phyloP scores from a whole-genome alignment of 495 filamentous ascomycete genomes.

The Aspergillus baeticus region DNA sequence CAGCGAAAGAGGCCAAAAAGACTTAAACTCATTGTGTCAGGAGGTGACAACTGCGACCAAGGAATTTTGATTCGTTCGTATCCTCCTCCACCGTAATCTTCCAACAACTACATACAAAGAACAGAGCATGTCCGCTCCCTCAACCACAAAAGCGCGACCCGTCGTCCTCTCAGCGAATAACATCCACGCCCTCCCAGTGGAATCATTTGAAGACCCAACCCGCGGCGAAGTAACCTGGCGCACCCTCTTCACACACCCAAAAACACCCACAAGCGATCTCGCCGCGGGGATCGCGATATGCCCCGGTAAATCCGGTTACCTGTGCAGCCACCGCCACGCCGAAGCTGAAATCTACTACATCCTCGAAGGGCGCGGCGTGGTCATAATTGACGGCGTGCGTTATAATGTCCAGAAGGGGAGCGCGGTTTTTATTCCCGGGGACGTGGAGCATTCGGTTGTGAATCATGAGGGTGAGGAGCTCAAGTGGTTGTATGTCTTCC shows the following conservation, averaged over 20 bases:
- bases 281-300: slow-evolving; percentile 33
- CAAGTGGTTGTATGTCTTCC: slow-evolving; percentile 41
- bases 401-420: slow-evolving; percentile 21
- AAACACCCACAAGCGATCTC: slow-evolving; percentile 27
- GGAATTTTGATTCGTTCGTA: no score
- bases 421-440: slow-evolving; percentile 33
- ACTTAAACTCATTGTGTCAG: no score
- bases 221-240: slow-evolving; percentile 32
- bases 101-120: no score
- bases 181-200: background rate
- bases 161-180: background rate
- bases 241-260: slow-evolving; percentile 31
- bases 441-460: slow-evolving; percentile 36
- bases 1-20: no score
- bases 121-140: background rate
- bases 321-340: slow-evolving; percentile 31
- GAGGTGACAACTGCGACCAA: no score
- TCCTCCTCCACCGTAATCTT: no score
- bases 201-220: slow-evolving; percentile 20
- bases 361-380: slow-evolving; percentile 26
- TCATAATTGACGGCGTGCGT: slow-evolving; percentile 28
- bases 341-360: slow-evolving; percentile 43
- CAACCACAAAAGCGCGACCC: background rate
- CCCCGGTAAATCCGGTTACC: slow-evolving; percentile 23
- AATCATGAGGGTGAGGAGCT: slow-evolving; percentile 24